Evolutionary conservation across 306 rosid genomes (phyloP), one percentile per base, ranked within the genome.

Genomic region (Vicia villosa): DNA sequence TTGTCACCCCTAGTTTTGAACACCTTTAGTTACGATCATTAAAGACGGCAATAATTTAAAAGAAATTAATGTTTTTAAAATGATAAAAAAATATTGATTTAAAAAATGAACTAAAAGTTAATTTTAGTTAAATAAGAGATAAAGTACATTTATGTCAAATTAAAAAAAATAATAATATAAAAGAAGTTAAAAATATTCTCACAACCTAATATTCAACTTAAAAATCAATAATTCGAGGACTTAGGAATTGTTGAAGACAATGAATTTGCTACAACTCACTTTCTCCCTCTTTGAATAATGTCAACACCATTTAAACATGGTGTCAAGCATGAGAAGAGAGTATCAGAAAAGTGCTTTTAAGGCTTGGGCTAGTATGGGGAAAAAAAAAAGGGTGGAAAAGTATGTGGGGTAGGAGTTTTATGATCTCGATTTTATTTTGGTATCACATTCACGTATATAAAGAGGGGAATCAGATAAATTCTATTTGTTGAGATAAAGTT

Each of bases 301-400:
- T 59, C 45, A 43, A 59, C 65, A 59, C 15, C 45, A 34, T 59
- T 59, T 59, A 59, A 34, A 59, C 65, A 59, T 32, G 28, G 8
- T 58, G 42, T 30, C 43, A 32, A 58, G 42, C 64, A 32, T 16
- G 12, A 59, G 65, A 59, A 9, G n/a, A 59, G n/a, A 59, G 63
- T 21, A 52, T 5, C 34, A 21, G 3, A 52, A 21, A 10, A 21
- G 10, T 34, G 38, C 38, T 34, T 34, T 34, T 34, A 8, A 34
- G 37, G 8, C 38, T 34, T 34, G 0, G 8, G 37, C 37, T 40
- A 15, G 51, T 46, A n/a, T n/a, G n/a, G n/a, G n/a, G 0, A 1
- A 2, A 8, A 10, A 49, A 49, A 17, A 32, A 32, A 34, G 3
- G 38, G 38, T 34, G 10, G 24, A 49, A 49, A 49, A 2, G 15